These are phyloP conservation scores for Theileria sp. DNA, from an alignment of 169 alveolate species.

Conservation along the genomic window DNA sequence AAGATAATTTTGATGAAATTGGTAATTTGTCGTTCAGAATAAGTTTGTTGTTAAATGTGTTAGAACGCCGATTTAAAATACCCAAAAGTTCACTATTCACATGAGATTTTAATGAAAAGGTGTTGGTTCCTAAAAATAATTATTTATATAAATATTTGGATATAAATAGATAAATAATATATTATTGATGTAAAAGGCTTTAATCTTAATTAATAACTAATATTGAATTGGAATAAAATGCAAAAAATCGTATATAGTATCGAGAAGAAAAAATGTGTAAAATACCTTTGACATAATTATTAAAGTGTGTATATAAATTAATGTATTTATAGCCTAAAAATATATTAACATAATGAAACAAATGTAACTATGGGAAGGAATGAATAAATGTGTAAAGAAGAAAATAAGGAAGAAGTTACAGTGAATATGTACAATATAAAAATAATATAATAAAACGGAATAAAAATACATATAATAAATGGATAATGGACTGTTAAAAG, in stretches of 20 bases:
- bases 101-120: not conserved
- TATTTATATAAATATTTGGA: not conserved
- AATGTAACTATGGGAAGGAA: not conserved
- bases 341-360: not conserved
- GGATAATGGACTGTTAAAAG: not conserved
- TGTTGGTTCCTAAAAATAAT: not conserved
- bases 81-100: constrained; percentile 24
- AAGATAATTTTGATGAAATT: constrained; percentile 24
- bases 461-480: not conserved
- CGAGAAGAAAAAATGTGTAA: not conserved
- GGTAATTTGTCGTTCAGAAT: constrained; percentile 32
- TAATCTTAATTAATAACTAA: not conserved
- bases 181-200: not conserved
- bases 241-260: not conserved
- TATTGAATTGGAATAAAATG: too few species aligned
- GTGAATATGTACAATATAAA: not conserved
- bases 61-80: constrained; percentile 13
- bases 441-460: too few species aligned
- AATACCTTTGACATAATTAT: not conserved
- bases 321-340: not conserved
- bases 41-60: not conserved
- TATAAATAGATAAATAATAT: too few species aligned
- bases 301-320: not conserved
- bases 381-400: not conserved
- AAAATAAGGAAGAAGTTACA: not conserved